Evolutionary conservation across 352 stramenopile genomes (phyloP), one percentile per base, ranked within the genome.

Genomic region (Phytophthora vignae): DNA sequence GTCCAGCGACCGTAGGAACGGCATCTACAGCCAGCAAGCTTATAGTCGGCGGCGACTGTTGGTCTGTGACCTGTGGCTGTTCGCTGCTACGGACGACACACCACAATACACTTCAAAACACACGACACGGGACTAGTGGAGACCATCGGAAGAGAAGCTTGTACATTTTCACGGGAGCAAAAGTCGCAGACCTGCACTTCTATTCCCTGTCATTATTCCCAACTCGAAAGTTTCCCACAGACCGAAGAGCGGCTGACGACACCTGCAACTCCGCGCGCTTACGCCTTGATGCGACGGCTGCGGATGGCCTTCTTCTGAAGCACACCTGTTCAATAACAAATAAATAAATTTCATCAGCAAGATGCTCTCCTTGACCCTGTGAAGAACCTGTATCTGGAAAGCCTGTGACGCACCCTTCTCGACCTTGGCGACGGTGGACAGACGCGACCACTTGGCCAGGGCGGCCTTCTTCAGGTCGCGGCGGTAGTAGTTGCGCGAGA

Each of bases 401-500:
- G 4, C 29, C 44, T 53, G 46, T 27, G 46, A 77, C 82, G 60
- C 63, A 90, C 90, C 90, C 85, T 95, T 95, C 81, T 96, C 88
- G 60, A 96, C 82, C 87, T 96, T 95, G 69, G 85, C 86, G 68
- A 96, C 88, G 46, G 88, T 94, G 60, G 86, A 93, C 67, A 96
- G 77, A 79, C 85, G 85, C 76, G 90, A 95, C 90, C 87, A 96
- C 76, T 89, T 89, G 63, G 90, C 90, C 55, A 96, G 78, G 52
- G 90, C 90, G 50, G 90, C 90, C 72, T 90, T 84, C 84, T 95
- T 95, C 48, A 96, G 76, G 82, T 96, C 90, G 54, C 85, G 85
- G 48, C 90, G 88, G 88, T 96, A 96, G 74, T 83, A 94, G 84
- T 90, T 95, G 78, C 87, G 87, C 77, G 90, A 94, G 76, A 96